A percentile compares a stretch with the other conserved stretches of the same genome.
phyloP scores from a whole-genome alignment of 2,329 filamentous ascomycete genomes.

The Aspergillus quadrilineatus region DNA sequence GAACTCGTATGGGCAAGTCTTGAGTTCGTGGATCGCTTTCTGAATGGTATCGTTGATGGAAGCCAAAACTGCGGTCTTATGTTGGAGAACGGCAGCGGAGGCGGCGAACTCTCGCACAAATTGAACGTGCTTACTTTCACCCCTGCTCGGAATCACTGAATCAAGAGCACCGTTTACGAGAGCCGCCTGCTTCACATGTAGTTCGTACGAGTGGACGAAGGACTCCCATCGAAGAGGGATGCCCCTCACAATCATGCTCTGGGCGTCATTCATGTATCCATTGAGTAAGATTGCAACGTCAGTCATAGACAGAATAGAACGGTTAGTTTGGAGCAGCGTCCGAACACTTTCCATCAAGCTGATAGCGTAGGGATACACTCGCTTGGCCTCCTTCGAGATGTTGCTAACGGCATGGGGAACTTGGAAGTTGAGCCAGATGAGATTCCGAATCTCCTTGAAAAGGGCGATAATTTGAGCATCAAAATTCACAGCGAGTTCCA shows the following conservation, averaged over 20 bases:
- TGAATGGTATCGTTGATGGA: slow-evolving; percentile 79
- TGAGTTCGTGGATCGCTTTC: slow-evolving; percentile 78
- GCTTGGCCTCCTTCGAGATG: slow-evolving; percentile 96
- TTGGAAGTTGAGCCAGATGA: slow-evolving; percentile 91
- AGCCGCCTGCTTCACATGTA: slow-evolving; percentile 70
- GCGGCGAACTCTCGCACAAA: slow-evolving; percentile 93
- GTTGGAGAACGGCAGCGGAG: slow-evolving; percentile 82
- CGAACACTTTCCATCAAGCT: slow-evolving; percentile 99
- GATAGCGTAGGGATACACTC: slow-evolving; percentile 96
- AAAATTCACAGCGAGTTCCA: slow-evolving; percentile 93
- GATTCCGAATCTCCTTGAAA: slow-evolving; percentile 97
- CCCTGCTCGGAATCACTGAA: slow-evolving; percentile 55
- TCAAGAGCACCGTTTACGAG: slow-evolving; percentile 61
- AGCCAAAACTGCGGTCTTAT: slow-evolving; percentile 76
- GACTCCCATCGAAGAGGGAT: slow-evolving; percentile 94
- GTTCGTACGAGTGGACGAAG: slow-evolving; percentile 93
- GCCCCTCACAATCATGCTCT: slow-evolving; percentile 78
- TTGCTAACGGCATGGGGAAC: slow-evolving; percentile 94
- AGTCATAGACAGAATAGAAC: slow-evolving; percentile 79
- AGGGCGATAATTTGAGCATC: slow-evolving; percentile 94
- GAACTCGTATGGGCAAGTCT: slow-evolving; percentile 77
- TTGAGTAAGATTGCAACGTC: slow-evolving; percentile 84
- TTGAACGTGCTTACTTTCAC: slow-evolving; percentile 90
- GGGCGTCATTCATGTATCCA: slow-evolving; percentile 89
- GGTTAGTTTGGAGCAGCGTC: slow-evolving; percentile 83